Conservation (phyloP, 1,284 basidiomycete genomes). For the Baeospora myosura region DNA sequence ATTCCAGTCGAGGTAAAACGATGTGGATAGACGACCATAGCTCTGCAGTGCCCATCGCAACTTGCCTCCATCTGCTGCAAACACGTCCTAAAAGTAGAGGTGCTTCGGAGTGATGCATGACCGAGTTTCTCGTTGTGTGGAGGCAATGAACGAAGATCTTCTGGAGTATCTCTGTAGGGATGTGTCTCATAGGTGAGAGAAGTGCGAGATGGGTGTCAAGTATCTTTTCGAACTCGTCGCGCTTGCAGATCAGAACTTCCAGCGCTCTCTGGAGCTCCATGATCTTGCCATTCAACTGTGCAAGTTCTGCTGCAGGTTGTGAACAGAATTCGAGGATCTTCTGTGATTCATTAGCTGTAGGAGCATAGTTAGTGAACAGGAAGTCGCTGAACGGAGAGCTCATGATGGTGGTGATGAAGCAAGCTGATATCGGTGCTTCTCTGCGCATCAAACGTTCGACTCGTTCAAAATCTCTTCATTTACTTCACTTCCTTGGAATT, state of each 20-base stretch:
- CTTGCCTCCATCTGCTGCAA: slow-evolving; percentile 5
- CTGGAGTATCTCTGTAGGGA: not conserved
- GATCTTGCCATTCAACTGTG: not conserved
- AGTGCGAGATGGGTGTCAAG: not conserved
- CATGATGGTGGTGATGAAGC: too few species aligned
- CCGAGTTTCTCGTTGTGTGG: not conserved
- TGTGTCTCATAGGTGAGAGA: not conserved
- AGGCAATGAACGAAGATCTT: slow-evolving; percentile 5
- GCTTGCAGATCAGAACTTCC: not conserved
- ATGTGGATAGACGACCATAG: slow-evolving; percentile 6
- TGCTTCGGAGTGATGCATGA: not conserved
- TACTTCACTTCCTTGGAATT: too few species aligned
- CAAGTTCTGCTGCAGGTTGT: not conserved
- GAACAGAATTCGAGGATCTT: not conserved
- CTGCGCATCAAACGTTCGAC: too few species aligned
- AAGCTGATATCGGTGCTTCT: too few species aligned
- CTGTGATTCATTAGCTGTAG: not conserved
- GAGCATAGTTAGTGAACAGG: not conserved
- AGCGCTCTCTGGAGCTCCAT: not conserved
- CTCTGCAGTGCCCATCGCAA: not conserved
- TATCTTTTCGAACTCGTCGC: not conserved
- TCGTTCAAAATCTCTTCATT: too few species aligned
- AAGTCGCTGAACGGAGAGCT: not conserved
- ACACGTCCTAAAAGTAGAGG: slow-evolving; percentile 4
- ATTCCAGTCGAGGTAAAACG: too few species aligned